Evolutionary conservation across 2,329 filamentous ascomycete species (phyloP), one percentile per base, ranked within the genome.

Genomic region (Cercospora zeina): DNA sequence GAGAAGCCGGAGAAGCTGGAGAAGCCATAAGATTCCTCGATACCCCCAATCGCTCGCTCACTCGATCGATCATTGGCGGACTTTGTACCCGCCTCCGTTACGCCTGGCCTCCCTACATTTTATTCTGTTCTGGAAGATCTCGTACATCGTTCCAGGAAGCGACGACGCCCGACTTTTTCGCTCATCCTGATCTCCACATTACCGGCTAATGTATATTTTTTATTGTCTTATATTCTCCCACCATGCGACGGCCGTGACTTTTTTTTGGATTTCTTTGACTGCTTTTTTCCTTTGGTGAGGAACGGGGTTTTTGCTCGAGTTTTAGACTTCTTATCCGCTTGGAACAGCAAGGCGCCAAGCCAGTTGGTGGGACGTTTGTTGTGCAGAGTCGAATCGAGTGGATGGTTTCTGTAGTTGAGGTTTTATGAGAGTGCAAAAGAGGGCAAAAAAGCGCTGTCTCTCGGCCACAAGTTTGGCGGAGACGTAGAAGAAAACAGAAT

Each of bases 131-230:
- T 5, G 42, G 42, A 49, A 49, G 30, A n/a, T 31, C 24, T 31
- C 14, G 5, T 36, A 49, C 21, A 49, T 11, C 1, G 14, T 24
- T 5, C 13, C 42, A n/a, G 42, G 14, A 24, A 53, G 16, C 27
- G 49, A 53, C 55, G 54, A 30, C 19, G 6, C 6, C 24, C 6
- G 3, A 6, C 14, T 14, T 33, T 58, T 58, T 16, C 55, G 47
- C 6, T 37, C 21, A 6, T 31, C n/a, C 33, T 24, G 31, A 16
- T 36, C 7, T 58, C 8, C 55, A 58, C 16, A 59, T 59, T 59
- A 51, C 56, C 33, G 56, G 56, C 47, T 59, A 59, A 59, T 59
- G 56, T 59, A 53, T 59, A 59, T 53, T 59, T 30, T 59, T 27
- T 58, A 50, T 58, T 58, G 56, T 50, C 21, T 58, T 47, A 47